Conservation (phyloP, 257 asterid species). For the Scutellaria barbata region DNA sequence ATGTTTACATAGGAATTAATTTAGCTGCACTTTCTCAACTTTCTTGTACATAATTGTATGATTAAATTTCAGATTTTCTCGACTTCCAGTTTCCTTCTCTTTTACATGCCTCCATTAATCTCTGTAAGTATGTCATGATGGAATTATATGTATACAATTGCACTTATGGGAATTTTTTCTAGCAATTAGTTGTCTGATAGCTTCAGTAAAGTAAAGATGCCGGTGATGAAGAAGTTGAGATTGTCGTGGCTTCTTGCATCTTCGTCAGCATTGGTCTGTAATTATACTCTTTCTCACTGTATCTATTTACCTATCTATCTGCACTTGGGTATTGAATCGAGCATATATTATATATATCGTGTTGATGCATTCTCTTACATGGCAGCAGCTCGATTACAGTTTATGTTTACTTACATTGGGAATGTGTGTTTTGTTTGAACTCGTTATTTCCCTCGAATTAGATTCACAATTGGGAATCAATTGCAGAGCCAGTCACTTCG, state of each 20-base stretch:
- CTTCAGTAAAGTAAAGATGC: constrained; percentile 37
- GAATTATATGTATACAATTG: background rate
- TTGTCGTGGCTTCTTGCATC: constrained; percentile 71
- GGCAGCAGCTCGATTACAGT: background rate
- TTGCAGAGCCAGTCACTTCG: too few species aligned
- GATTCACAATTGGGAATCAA: too few species aligned
- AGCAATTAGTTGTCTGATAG: background rate
- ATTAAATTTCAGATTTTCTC: constrained; percentile 19
- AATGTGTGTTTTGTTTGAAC: too few species aligned
- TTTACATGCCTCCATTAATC: constrained; percentile 19
- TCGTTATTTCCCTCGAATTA: too few species aligned
- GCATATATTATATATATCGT: background rate
- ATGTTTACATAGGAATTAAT: constrained; percentile 31
- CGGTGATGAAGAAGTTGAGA: constrained; percentile 67
- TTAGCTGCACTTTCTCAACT: constrained; percentile 21
- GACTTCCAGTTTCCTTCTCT: background rate
- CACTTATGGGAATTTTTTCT: background rate
- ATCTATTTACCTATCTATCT: background rate
- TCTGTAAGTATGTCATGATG: constrained; percentile 29
- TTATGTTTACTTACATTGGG: too few species aligned
- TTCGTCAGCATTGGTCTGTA: constrained; percentile 67
- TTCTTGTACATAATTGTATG: constrained; percentile 32
- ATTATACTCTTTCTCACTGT: background rate
- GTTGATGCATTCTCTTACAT: constrained; percentile 21
- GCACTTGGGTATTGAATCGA: constrained; percentile 8